Evolutionary conservation across 805 yeast genomes (phyloP).

Genomic region (Pichia sporocuriosa): DNA sequence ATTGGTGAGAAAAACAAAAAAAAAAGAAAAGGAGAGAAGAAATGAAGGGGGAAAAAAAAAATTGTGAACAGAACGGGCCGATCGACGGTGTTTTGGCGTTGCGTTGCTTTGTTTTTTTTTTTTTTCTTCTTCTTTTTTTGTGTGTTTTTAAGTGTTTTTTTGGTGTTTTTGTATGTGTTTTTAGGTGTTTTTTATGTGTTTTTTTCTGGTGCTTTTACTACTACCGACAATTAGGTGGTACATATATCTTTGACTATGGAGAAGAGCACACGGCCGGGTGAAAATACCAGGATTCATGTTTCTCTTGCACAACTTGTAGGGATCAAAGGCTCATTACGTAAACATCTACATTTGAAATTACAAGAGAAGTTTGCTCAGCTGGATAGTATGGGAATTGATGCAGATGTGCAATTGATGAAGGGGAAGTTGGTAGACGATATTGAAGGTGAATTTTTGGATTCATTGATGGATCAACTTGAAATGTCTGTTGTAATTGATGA

Average conservation of each 20-base stretch:
- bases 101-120: too few species aligned
- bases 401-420: not conserved
- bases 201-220: too few species aligned
- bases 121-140: too few species aligned
- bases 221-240: too few species aligned
- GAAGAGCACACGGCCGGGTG: slow-evolving; percentile 1
- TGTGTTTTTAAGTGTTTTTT: too few species aligned
- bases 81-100: not conserved
- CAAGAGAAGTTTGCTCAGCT: not conserved
- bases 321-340: not conserved
- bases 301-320: not conserved
- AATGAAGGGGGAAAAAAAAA: too few species aligned
- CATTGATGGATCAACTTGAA: not conserved
- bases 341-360: not conserved
- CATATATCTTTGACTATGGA: not conserved
- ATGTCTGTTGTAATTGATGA: not conserved
- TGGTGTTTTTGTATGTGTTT: not conserved
- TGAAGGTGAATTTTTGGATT: not conserved
- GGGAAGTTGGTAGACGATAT: not conserved
- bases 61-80: too few species aligned
- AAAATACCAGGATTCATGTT: not conserved
- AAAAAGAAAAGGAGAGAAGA: too few species aligned
- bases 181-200: not conserved
- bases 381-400: not conserved
- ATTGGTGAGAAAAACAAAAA: too few species aligned